Evolutionary conservation across 2,329 filamentous ascomycete genomes (phyloP).

Genomic region (Dactylonectria estremocensis): DNA sequence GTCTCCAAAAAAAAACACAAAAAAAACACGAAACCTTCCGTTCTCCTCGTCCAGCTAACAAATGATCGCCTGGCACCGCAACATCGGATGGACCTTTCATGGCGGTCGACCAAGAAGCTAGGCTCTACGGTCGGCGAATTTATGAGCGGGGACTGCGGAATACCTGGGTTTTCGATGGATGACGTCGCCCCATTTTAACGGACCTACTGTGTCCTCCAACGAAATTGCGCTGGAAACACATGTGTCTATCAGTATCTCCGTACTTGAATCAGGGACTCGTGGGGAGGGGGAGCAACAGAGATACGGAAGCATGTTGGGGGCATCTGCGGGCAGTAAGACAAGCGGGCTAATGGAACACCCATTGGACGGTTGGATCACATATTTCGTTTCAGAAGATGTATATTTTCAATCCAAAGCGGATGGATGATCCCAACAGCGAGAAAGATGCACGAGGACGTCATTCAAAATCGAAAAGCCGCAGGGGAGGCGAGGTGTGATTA

Average conservation of each 20-base stretch:
- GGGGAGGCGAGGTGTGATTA: not conserved
- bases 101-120: not conserved
- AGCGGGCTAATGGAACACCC: constrained; percentile 4
- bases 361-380: constrained; percentile 6
- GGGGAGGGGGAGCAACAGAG: not conserved
- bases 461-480: constrained; percentile 1
- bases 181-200: constrained; percentile 24
- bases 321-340: constrained; percentile 5
- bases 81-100: constrained; percentile 18
- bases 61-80: not conserved
- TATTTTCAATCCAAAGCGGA: constrained; percentile 22
- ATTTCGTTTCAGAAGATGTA: constrained; percentile 29
- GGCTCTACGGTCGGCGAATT: constrained; percentile 18
- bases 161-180: constrained; percentile 15
- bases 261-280: constrained; percentile 1
- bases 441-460: constrained; percentile 9
- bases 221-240: constrained; percentile 24
- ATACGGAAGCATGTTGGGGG: constrained; percentile 5
- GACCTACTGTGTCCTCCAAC: constrained; percentile 8
- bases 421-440: not conserved
- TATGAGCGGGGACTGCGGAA: constrained; percentile 9
- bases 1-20: constrained; percentile 21
- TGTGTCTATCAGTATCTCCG: not conserved
- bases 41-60: not conserved
- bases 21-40: constrained; percentile 14